phyloP scores from a whole-genome alignment of 805 yeast genomes.

The Yarrowia deformans region DNA sequence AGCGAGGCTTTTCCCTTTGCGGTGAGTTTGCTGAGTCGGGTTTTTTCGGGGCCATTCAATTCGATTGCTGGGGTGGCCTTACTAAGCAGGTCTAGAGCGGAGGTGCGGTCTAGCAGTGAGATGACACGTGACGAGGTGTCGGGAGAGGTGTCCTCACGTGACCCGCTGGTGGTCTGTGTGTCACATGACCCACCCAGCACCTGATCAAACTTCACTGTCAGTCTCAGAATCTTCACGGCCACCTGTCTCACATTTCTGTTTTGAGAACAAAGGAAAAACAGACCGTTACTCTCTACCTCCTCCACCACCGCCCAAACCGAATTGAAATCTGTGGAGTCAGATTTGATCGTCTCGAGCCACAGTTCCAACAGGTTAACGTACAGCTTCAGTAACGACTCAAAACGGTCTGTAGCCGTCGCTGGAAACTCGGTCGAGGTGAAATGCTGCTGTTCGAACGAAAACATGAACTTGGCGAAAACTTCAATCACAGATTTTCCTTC shows the following conservation, averaged over 20 bases:
- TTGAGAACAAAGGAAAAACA: constrained; percentile 89
- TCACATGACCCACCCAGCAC: not conserved
- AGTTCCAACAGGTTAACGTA: constrained; percentile 81
- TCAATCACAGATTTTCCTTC: constrained; percentile 76
- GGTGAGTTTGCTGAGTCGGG: constrained; percentile 68
- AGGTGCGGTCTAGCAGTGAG: constrained; percentile 74
- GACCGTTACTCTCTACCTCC: constrained; percentile 94
- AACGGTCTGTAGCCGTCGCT: constrained; percentile 67
- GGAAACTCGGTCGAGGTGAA: constrained; percentile 59
- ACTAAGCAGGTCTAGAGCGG: constrained; percentile 68
- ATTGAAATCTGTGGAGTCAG: constrained; percentile 52
- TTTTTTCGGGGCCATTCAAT: constrained; percentile 75
- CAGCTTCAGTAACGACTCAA: constrained; percentile 63
- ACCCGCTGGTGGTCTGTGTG: too few relatives aligned
- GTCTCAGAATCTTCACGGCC: constrained; percentile 75
- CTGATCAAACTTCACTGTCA: constrained; percentile 83
- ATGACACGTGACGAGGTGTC: constrained; percentile 52
- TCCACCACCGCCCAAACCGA: constrained; percentile 84
- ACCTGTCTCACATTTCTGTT: constrained; percentile 75
- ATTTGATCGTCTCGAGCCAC: constrained; percentile 62
- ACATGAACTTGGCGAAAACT: constrained; percentile 78
- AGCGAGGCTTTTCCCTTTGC: constrained; percentile 68
- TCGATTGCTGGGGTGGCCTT: constrained; percentile 56
- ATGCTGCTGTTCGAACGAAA: constrained; percentile 69
- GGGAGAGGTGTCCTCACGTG: too few relatives aligned